These are phyloP conservation scores for Diplodia intermedia DNA, from an alignment of 2,329 filamentous ascomycete genomes.

Conservation along the genomic window DNA sequence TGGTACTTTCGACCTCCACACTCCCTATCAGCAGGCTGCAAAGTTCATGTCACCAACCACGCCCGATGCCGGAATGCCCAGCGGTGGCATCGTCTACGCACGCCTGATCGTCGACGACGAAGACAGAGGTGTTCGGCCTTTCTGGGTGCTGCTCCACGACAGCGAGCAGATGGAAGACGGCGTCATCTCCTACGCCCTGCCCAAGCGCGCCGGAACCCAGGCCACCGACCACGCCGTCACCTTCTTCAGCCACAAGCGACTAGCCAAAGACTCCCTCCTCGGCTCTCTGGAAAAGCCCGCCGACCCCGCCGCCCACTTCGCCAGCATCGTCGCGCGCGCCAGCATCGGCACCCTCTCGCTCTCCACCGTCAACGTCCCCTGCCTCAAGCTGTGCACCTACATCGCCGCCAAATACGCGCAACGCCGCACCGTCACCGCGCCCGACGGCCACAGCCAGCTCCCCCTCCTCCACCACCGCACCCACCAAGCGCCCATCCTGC, in stretches of 20 bases:
- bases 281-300: slow-evolving; percentile 35
- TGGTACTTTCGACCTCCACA: slow-evolving; percentile 47
- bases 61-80: slow-evolving; percentile 37
- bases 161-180: slow-evolving; percentile 41
- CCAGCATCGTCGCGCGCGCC: slow-evolving; percentile 32
- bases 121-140: slow-evolving; percentile 42
- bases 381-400: slow-evolving; percentile 26
- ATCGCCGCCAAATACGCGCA: not conserved
- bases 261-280: slow-evolving; percentile 41
- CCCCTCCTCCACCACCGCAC: slow-evolving; percentile 1
- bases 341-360: slow-evolving; percentile 29
- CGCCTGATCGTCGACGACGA: slow-evolving; percentile 40
- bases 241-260: slow-evolving; percentile 44
- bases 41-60: slow-evolving; percentile 44
- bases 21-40: slow-evolving; percentile 42
- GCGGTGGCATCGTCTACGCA: slow-evolving; percentile 47
- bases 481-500: not conserved
- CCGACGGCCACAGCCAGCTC: not conserved
- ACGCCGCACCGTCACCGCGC: not conserved
- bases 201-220: slow-evolving; percentile 42
- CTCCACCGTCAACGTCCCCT: slow-evolving; percentile 26
- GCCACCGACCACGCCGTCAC: slow-evolving; percentile 45
- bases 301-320: slow-evolving; percentile 40
- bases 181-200: slow-evolving; percentile 40
- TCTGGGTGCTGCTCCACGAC: slow-evolving; percentile 44